Evolutionary conservation across 257 asterid genomes (phyloP).

Genomic region (Mitragyna speciosa): DNA sequence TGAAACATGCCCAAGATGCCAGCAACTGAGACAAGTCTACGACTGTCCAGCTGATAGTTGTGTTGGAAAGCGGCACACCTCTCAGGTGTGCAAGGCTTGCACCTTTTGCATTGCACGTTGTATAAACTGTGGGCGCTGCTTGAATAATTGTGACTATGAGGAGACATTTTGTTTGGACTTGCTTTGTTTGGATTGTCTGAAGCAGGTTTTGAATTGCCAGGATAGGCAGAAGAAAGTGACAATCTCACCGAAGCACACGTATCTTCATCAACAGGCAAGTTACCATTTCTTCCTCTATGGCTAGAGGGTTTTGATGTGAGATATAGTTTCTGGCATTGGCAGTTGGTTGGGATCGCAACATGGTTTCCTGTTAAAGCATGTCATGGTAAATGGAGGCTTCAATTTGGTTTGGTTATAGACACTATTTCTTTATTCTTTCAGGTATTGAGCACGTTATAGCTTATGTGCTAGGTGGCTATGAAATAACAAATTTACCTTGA

Average conservation of each 20-base stretch:
- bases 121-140: conserved; percentile 66
- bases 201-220: conserved; percentile 29
- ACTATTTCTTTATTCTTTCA: not conserved
- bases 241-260: conserved; percentile 24
- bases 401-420: not conserved
- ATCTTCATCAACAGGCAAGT: conserved; percentile 28
- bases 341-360: not conserved
- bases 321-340: conserved; percentile 2
- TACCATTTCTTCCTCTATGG: conserved; percentile 43
- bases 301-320: conserved; percentile 30
- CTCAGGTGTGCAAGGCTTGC: conserved; percentile 66
- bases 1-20: conserved; percentile 73
- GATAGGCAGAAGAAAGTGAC: conserved; percentile 26
- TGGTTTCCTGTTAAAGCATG: not conserved
- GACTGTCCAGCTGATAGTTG: conserved; percentile 76
- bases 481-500: not conserved
- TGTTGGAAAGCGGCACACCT: conserved; percentile 31
- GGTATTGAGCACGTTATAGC: not conserved
- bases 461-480: not conserved
- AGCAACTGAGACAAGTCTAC: conserved; percentile 51
- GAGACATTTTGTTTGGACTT: conserved; percentile 55
- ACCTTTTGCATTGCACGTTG: conserved; percentile 67
- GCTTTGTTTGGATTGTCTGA: conserved; percentile 50
- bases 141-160: conserved; percentile 47
- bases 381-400: not conserved